phyloP scores from a whole-genome alignment of 1,284 basidiomycete genomes.

The Fistulinella cinereoalba region DNA sequence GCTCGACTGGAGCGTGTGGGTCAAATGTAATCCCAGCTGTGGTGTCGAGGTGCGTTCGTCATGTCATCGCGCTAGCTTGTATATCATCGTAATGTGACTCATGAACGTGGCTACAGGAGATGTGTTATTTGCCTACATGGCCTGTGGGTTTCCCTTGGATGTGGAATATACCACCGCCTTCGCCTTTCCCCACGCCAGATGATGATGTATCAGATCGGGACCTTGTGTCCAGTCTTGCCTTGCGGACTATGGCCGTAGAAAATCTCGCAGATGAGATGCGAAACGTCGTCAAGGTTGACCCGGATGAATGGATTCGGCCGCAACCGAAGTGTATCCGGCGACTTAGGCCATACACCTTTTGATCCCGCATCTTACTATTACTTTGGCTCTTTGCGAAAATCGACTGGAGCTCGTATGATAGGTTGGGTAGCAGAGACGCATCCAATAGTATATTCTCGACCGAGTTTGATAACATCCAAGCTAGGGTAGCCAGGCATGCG shows the following conservation, averaged over 20 bases:
- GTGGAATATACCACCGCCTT: too few species aligned
- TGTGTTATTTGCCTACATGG: neutral
- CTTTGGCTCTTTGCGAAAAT: too few species aligned
- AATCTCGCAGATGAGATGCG: neutral
- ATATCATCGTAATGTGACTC: too few species aligned
- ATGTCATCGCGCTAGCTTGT: too few species aligned
- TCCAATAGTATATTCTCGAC: too few species aligned
- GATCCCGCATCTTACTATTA: too few species aligned
- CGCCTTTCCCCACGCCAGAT: neutral
- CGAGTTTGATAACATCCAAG: too few species aligned
- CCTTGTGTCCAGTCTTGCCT: neutral
- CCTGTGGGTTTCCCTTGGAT: neutral
- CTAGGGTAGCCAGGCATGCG: too few species aligned
- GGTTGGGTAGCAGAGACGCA: too few species aligned
- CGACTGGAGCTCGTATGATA: too few species aligned
- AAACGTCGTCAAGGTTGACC: neutral
- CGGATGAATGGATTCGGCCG: neutral
- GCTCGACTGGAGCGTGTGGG: constrained; percentile 43
- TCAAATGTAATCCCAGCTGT: constrained; percentile 38
- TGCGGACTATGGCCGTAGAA: neutral
- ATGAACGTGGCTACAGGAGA: neutral
- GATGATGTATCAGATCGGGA: too few species aligned
- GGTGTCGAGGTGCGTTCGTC: constrained; percentile 28
- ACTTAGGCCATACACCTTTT: neutral
- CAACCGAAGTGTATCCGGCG: neutral